A percentile compares a stretch with the other conserved stretches of the same genome.
These are phyloP conservation scores for Rhipidocladum racemiflorum DNA, from an alignment of 176 grass and related monocot genomes.

Conservation along the genomic window DNA sequence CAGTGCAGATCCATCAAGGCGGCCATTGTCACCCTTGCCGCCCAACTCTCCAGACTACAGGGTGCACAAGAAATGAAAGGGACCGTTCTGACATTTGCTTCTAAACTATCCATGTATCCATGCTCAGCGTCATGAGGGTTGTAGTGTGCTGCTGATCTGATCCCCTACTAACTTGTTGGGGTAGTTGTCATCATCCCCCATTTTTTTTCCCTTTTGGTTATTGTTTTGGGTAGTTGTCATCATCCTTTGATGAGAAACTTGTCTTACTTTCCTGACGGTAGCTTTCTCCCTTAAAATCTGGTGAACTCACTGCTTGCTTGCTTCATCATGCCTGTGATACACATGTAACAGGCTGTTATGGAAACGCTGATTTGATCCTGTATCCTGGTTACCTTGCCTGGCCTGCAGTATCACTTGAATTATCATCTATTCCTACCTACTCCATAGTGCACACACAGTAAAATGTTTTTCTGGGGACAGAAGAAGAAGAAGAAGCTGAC, in stretches of 20 bases:
- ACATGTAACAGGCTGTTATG: background rate
- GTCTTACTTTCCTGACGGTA: background rate
- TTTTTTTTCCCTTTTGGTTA: background rate
- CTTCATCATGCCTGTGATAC: background rate
- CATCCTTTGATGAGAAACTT: constrained; percentile 5
- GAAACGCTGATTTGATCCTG: background rate
- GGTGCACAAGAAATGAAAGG: constrained; percentile 64
- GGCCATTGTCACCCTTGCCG: constrained; percentile 57
- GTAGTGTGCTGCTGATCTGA: background rate
- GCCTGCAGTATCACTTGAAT: no score
- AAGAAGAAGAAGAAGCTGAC: no score
- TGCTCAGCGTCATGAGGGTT: background rate
- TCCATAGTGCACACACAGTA: no score
- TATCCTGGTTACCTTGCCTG: background rate
- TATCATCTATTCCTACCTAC: no score
- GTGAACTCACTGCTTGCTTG: background rate
- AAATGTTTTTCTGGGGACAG: no score
- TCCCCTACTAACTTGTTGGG: constrained; percentile 4
- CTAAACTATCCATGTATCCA: background rate
- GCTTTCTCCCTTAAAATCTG: background rate
- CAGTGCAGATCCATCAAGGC: constrained; percentile 48
- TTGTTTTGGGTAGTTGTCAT: background rate
- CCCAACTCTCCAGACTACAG: constrained; percentile 64
- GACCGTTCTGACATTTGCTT: background rate
- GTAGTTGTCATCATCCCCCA: background rate